Evolutionary conservation across 306 rosid genomes (phyloP).

Genomic region (Geum urbanum): DNA sequence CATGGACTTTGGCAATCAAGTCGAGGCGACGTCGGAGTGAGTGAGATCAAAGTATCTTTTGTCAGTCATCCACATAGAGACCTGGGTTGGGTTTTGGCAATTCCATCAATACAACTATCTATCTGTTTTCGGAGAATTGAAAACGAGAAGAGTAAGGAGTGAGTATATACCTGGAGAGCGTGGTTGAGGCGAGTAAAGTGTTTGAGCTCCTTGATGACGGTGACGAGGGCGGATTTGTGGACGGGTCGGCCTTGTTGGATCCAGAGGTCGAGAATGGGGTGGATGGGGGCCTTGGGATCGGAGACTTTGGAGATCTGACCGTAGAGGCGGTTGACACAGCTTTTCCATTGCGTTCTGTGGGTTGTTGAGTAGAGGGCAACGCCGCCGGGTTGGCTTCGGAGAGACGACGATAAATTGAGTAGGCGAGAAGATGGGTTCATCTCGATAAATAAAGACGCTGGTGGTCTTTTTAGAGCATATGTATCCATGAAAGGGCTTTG

Average conservation of each 20-base stretch:
- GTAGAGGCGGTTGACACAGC: not conserved
- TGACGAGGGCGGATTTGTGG: not conserved
- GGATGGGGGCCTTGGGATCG: not conserved
- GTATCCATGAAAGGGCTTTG: too few species aligned
- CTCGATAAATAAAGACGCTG: not conserved
- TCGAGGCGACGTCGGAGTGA: slow-evolving; percentile 9
- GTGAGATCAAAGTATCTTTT: slow-evolving; percentile 16
- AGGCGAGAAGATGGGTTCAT: not conserved
- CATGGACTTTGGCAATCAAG: slow-evolving; percentile 32
- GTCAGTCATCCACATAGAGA: slow-evolving; percentile 30
- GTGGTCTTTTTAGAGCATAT: too few species aligned
- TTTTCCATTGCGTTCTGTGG: not conserved
- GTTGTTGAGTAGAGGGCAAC: slow-evolving; percentile 16
- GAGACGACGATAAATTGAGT: slow-evolving; percentile 7
- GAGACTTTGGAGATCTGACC: slow-evolving; percentile 6
- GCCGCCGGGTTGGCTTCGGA: slow-evolving; percentile 8
- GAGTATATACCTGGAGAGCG: slow-evolving; percentile 26
- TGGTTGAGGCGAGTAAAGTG: slow-evolving; percentile 4
- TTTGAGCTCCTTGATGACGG: slow-evolving; percentile 19
- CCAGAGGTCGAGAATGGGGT: slow-evolving; percentile 27
- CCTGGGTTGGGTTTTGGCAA: not conserved
- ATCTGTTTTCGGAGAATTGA: not conserved
- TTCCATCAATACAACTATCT: not conserved
- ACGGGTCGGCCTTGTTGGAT: slow-evolving; percentile 11
- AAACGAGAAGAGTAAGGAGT: too few species aligned